These are phyloP conservation scores for Paralagenidium karlingii DNA, from an alignment of 352 stramenopile species.

Conservation along the genomic window DNA sequence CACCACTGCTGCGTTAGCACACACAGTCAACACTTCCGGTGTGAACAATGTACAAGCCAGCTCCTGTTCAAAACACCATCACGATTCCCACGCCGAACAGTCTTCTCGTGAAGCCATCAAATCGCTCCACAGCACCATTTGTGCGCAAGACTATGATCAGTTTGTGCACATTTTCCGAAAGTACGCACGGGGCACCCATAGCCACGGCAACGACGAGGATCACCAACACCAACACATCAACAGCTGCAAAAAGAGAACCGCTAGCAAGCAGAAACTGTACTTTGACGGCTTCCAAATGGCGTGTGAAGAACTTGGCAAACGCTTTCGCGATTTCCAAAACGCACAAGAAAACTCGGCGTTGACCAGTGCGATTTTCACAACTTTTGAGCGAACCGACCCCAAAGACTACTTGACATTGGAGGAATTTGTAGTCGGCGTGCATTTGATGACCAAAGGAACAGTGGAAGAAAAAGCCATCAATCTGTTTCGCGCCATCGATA, in stretches of 20 bases:
- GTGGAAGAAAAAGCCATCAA: constrained; percentile 69
- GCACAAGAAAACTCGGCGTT: constrained; percentile 49
- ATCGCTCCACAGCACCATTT: constrained; percentile 35
- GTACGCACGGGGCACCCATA: constrained; percentile 37
- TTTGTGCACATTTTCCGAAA: constrained; percentile 32
- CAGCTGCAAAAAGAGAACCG: too few species aligned
- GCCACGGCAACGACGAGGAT: too few species aligned
- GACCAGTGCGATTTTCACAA: constrained; percentile 60
- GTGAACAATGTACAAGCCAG: too few species aligned
- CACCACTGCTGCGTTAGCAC: too few species aligned
- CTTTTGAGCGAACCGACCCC: constrained; percentile 35
- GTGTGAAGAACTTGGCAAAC: constrained; percentile 34
- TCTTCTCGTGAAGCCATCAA: constrained; percentile 7
- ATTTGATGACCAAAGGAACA: constrained; percentile 70
- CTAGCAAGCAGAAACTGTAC: constrained; percentile 35
- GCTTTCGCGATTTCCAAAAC: constrained; percentile 48
- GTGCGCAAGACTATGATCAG: constrained; percentile 31
- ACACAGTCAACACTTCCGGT: too few species aligned
- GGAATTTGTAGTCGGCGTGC: constrained; percentile 71
- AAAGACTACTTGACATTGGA: constrained; percentile 64
- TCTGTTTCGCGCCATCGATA: constrained; percentile 66
- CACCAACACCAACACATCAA: too few species aligned
- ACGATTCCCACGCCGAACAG: too few species aligned
- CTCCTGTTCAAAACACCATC: too few species aligned
- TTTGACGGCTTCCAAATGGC: constrained; percentile 50